Percentiles rank a stretch among this genome's conserved stretches.
phyloP scores from a whole-genome alignment of 306 rosid species.

The Hylodesmum podocarpum region DNA sequence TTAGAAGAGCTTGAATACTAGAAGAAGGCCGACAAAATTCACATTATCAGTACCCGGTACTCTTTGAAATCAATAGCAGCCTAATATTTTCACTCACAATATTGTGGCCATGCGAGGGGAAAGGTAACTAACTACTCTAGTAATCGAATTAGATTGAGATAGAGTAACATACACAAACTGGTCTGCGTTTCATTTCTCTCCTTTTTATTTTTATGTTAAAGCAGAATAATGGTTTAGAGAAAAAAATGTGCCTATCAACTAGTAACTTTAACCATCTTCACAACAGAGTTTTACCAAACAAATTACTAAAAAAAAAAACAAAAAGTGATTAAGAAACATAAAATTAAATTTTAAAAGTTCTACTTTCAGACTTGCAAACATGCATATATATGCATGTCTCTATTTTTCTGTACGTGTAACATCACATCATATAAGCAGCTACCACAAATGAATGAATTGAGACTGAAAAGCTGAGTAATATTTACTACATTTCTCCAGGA shows the following conservation, averaged over 20 bases:
- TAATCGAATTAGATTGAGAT: not conserved
- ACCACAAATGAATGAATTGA: not conserved
- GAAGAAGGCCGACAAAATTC: conserved; percentile 5
- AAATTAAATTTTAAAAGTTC: not conserved
- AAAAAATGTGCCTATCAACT: not conserved
- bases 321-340: not conserved
- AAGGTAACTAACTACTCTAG: not conserved
- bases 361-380: not conserved
- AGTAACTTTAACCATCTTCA: not conserved
- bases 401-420: not conserved
- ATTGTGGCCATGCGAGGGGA: not conserved
- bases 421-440: not conserved
- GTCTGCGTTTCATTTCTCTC: not conserved
- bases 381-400: not conserved
- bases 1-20: conserved; percentile 95
- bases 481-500: conserved; percentile 12
- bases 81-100: not conserved
- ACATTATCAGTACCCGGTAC: not conserved
- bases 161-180: not conserved
- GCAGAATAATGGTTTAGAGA: not conserved
- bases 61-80: not conserved
- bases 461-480: not conserved
- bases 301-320: not conserved
- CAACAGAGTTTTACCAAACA: not conserved
- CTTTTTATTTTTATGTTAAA: not conserved